phyloP scores from a whole-genome alignment of 2,329 filamentous ascomycete genomes.

The Fusarium lyarnte region DNA sequence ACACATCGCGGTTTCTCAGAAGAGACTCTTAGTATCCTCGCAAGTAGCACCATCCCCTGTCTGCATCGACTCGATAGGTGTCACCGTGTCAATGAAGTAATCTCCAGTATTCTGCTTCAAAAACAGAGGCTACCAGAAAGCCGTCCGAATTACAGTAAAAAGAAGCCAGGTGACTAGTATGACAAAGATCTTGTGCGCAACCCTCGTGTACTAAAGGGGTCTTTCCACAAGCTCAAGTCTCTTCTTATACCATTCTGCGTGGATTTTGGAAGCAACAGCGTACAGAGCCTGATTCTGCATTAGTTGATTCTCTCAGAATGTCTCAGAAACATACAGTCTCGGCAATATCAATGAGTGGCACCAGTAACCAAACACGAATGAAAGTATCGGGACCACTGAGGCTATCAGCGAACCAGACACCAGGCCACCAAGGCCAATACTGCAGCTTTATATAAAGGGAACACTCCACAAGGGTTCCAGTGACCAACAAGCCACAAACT shows the following conservation, averaged over 20 bases:
- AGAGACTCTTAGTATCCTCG: not conserved
- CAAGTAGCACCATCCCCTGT: not conserved
- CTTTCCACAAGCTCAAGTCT: not conserved
- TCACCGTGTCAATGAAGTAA: not conserved
- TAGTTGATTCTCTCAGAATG: not conserved
- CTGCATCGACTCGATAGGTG: not conserved
- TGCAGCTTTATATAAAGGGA: conserved; percentile 1
- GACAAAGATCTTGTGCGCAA: conserved; percentile 2
- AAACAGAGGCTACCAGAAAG: not conserved
- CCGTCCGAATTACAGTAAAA: not conserved
- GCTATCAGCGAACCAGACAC: conserved; percentile 31
- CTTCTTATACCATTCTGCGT: conserved; percentile 4
- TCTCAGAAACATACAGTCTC: conserved; percentile 33
- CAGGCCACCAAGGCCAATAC: conserved; percentile 11
- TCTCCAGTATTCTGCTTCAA: not conserved
- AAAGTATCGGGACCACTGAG: conserved; percentile 16
- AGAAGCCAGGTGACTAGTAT: not conserved
- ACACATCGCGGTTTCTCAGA: not conserved
- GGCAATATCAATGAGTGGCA: conserved; percentile 35
- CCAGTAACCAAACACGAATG: conserved; percentile 32
- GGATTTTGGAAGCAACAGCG: not conserved
- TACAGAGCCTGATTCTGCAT: not conserved
- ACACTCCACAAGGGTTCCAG: conserved; percentile 5
- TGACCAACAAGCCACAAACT: conserved; percentile 4
- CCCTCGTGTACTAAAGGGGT: conserved; percentile 16